phyloP scores from a whole-genome alignment of 257 asterid species.

The Rauvolfia tetraphylla region DNA sequence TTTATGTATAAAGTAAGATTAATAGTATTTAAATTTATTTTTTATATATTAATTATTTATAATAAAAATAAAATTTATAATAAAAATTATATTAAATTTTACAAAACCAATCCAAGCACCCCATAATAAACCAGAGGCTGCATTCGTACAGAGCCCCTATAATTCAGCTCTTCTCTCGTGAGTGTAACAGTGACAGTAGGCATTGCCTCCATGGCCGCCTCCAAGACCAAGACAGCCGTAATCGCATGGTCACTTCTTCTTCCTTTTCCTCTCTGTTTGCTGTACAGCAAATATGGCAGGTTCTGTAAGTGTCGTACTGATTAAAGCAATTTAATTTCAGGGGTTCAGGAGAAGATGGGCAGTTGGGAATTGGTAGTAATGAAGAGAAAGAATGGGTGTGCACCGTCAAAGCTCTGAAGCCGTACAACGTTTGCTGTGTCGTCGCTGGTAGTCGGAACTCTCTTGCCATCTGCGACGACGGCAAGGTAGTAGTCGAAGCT shows the following conservation, averaged over 20 bases:
- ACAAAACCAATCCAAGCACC: too few species aligned
- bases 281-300: neutral
- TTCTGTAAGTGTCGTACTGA: neutral
- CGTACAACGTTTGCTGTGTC: conserved; percentile 54
- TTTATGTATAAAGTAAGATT: too few species aligned
- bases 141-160: neutral
- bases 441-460: conserved; percentile 98
- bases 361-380: conserved; percentile 72
- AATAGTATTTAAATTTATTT: too few species aligned
- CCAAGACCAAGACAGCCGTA: conserved; percentile 55
- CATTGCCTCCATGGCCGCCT: conserved; percentile 47
- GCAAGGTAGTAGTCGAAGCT: conserved; percentile 49
- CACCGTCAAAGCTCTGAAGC: conserved; percentile 52
- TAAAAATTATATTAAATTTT: too few species aligned
- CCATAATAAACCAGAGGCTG: neutral
- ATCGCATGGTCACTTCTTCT: conserved; percentile 63
- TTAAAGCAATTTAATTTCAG: conserved; percentile 33
- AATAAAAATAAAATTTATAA: too few species aligned
- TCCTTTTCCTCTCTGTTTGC: neutral
- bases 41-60: too few species aligned
- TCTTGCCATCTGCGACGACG: conserved; percentile 88
- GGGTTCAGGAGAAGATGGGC: conserved; percentile 99
- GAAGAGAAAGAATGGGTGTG: conserved; percentile 92
- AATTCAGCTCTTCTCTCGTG: neutral
- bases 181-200: neutral